Conservation (phyloP, 805 yeast species). For the Ogataea siamensis region DNA sequence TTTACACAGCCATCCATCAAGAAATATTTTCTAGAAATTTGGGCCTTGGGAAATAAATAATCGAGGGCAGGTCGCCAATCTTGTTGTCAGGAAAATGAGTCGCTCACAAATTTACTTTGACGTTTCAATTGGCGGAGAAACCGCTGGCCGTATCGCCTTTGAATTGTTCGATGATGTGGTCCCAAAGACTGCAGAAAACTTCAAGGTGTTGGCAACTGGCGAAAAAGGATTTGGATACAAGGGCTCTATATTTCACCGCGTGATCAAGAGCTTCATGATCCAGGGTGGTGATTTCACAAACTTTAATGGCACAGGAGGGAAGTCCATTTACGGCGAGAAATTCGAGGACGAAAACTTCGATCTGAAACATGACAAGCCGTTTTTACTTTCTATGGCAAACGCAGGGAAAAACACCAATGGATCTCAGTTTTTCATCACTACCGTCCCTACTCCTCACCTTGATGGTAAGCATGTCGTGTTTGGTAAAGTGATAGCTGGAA, state of each 20-base stretch:
- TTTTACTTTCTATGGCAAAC: constrained; percentile 92
- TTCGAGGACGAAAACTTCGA: constrained; percentile 89
- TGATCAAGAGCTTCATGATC: constrained; percentile 85
- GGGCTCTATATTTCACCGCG: constrained; percentile 89
- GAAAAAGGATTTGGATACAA: constrained; percentile 79
- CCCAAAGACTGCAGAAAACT: constrained; percentile 88
- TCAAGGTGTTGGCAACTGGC: constrained; percentile 85
- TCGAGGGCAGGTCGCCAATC: not conserved
- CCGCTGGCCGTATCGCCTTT: constrained; percentile 75
- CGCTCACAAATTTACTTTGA: constrained; percentile 72
- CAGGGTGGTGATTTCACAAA: constrained; percentile 93
- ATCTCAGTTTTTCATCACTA: constrained; percentile 91
- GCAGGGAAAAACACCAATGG: constrained; percentile 96
- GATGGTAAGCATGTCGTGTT: constrained; percentile 97
- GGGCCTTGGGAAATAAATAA: constrained; percentile 3
- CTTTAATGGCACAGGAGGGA: constrained; percentile 76
- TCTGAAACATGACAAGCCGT: constrained; percentile 76
- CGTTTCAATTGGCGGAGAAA: constrained; percentile 65
- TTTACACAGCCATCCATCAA: not conserved
- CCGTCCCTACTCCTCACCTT: constrained; percentile 89
- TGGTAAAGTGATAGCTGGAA: constrained; percentile 84
- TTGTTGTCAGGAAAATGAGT: constrained; percentile 1
- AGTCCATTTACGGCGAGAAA: constrained; percentile 78
- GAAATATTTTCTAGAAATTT: constrained; percentile 11
- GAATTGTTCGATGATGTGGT: constrained; percentile 60